These are phyloP conservation scores for Trichomonas tenax DNA, from an alignment of 208 protist species.

Conservation along the genomic window DNA sequence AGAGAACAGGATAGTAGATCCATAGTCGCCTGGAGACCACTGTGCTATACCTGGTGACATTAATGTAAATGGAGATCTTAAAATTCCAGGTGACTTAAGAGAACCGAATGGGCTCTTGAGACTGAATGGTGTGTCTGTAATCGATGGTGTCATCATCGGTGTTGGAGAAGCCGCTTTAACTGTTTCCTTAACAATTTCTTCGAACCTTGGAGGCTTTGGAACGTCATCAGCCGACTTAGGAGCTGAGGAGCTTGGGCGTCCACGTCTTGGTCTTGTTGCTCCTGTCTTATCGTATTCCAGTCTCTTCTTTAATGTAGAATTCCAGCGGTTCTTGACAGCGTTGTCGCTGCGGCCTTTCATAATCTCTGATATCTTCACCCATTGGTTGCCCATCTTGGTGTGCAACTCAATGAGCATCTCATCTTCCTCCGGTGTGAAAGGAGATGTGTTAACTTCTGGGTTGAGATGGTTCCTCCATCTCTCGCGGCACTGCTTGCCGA, in stretches of 20 bases:
- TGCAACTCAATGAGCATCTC: constrained; percentile 36
- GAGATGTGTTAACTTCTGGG: constrained; percentile 35
- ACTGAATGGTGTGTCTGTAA: not conserved
- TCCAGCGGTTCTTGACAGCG: constrained; percentile 46
- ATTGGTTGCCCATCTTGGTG: constrained; percentile 33
- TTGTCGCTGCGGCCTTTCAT: constrained; percentile 44
- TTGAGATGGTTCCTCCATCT: constrained; percentile 46
- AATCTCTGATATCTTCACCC: constrained; percentile 40
- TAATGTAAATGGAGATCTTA: not conserved
- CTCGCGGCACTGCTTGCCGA: constrained; percentile 45
- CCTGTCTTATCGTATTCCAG: constrained; percentile 3
- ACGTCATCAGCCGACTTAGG: constrained; percentile 7
- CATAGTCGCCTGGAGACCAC: not conserved
- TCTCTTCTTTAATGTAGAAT: constrained; percentile 36
- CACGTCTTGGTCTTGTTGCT: not conserved
- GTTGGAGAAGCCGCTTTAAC: not conserved
- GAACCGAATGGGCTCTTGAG: not conserved
- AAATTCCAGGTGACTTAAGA: not conserved
- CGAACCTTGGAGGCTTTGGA: not conserved
- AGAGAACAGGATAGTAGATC: not conserved
- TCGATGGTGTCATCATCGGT: not conserved
- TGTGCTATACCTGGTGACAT: not conserved
- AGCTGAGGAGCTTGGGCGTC: not conserved
- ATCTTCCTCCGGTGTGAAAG: constrained; percentile 42
- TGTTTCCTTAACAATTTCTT: not conserved